Evolutionary conservation across 2,329 filamentous ascomycete genomes (phyloP).

Genomic region (Aspergillus niger): DNA sequence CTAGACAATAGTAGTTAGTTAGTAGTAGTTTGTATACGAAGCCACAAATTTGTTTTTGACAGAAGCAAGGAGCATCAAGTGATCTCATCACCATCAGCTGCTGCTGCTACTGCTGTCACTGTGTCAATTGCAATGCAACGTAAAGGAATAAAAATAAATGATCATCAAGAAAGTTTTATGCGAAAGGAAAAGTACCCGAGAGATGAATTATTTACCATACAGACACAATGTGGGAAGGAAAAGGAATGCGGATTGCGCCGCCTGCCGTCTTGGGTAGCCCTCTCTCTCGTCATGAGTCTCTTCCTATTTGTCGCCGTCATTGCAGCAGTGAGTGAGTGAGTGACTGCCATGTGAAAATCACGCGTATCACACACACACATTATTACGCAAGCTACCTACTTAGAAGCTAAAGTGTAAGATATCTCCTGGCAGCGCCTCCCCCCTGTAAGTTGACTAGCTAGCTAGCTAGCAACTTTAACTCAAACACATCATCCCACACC

Average conservation of each 20-base stretch:
- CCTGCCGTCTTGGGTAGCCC: not conserved
- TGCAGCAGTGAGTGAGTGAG: not conserved
- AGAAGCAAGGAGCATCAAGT: conserved; percentile 13
- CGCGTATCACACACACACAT: not conserved
- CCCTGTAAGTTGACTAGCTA: too few relatives aligned
- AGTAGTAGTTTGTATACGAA: too few relatives aligned
- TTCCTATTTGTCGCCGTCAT: not conserved
- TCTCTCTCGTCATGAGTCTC: not conserved
- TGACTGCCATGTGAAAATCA: not conserved
- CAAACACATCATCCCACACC: not conserved
- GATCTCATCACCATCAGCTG: conserved; percentile 12
- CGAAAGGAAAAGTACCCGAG: too few relatives aligned
- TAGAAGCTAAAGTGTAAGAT: not conserved
- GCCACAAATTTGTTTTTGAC: not conserved
- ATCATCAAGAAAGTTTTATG: not conserved
- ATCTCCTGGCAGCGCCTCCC: not conserved
- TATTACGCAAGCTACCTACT: not conserved
- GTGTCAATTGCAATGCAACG: too few relatives aligned
- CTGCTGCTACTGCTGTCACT: not conserved
- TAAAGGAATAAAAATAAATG: not conserved
- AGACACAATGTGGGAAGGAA: conserved; percentile 6
- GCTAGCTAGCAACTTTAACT: not conserved
- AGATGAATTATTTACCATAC: too few relatives aligned
- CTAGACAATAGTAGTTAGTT: too few relatives aligned
- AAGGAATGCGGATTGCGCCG: not conserved